Conservation (phyloP, 2,329 filamentous ascomycete genomes). For the Epichloe amarillans region DNA sequence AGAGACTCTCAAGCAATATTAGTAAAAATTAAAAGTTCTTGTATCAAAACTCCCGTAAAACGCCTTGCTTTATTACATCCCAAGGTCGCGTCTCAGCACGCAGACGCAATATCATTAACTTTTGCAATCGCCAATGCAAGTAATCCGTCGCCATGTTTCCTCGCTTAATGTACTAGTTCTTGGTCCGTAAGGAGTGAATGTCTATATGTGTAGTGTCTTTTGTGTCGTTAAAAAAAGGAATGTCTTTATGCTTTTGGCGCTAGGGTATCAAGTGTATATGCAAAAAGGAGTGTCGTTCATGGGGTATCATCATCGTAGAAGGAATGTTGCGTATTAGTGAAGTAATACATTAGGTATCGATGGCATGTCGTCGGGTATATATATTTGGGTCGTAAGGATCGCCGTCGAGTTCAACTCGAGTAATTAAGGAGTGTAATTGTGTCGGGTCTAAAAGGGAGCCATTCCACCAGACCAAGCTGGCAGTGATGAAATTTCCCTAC, state of each 20-base stretch:
- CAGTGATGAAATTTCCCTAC: not conserved
- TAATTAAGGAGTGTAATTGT: not conserved
- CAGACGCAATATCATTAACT: not conserved
- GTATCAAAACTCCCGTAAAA: not conserved
- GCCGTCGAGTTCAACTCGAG: conserved; percentile 19
- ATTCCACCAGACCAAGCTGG: not conserved
- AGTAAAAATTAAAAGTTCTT: not conserved
- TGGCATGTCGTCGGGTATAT: conserved; percentile 1
- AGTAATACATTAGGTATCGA: conserved; percentile 17
- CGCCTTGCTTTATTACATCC: conserved; percentile 1
- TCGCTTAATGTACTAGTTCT: conserved; percentile 3
- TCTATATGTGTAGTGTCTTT: conserved; percentile 1
- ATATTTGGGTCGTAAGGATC: conserved; percentile 13
- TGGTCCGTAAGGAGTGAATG: conserved; percentile 9
- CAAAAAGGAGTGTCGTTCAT: conserved; percentile 1
- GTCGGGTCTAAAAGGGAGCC: not conserved
- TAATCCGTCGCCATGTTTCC: conserved; percentile 4
- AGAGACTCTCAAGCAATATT: not conserved
- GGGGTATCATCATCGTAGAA: conserved; percentile 20
- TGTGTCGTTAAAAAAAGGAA: conserved; percentile 24
- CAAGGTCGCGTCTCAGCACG: not conserved
- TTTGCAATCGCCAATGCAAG: conserved; percentile 1
- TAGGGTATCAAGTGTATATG: conserved; percentile 2
- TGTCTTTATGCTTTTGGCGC: conserved; percentile 25
- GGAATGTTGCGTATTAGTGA: conserved; percentile 19